These are phyloP conservation scores for Guadua angustifolia DNA, from an alignment of 176 grass and related monocot species.

Conservation along the genomic window DNA sequence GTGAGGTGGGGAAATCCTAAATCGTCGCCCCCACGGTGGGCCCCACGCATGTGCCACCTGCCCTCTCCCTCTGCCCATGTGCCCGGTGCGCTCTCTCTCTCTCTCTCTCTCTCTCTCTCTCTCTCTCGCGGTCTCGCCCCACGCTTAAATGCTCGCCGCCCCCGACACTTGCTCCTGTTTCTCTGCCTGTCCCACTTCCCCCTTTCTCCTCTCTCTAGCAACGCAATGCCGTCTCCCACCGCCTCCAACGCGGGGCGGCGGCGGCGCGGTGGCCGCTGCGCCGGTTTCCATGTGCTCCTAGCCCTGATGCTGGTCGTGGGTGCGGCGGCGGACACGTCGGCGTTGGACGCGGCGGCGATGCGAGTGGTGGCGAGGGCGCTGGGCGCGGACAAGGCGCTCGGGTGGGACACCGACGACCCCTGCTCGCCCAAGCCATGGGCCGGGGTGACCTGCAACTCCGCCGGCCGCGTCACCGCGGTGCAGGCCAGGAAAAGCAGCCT, in stretches of 20 bases:
- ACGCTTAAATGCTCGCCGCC: conserved; percentile 41
- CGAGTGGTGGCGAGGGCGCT: conserved; percentile 48
- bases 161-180: conserved; percentile 20
- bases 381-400: conserved; percentile 44
- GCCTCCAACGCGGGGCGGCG: conserved; percentile 25
- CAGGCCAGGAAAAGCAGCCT: conserved; percentile 47
- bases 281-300: neutral
- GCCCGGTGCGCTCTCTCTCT: conserved; percentile 30
- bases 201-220: neutral
- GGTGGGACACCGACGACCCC: conserved; percentile 56
- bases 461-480: conserved; percentile 56
- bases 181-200: neutral
- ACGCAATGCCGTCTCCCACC: conserved; percentile 40
- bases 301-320: conserved; percentile 5
- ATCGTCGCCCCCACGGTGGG: conserved; percentile 23
- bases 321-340: conserved; percentile 10
- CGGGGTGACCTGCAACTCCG: conserved; percentile 48
- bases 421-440: conserved; percentile 55
- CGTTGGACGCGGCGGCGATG: conserved; percentile 62
- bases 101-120: conserved; percentile 44
- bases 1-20: neutral
- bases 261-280: neutral
- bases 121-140: conserved; percentile 31
- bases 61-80: conserved; percentile 40
- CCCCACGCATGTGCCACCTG: conserved; percentile 54